Evolutionary conservation across 2,329 filamentous ascomycete species (phyloP), one percentile per base, ranked within the genome.

Genomic region (Aspergillus sp.): DNA sequence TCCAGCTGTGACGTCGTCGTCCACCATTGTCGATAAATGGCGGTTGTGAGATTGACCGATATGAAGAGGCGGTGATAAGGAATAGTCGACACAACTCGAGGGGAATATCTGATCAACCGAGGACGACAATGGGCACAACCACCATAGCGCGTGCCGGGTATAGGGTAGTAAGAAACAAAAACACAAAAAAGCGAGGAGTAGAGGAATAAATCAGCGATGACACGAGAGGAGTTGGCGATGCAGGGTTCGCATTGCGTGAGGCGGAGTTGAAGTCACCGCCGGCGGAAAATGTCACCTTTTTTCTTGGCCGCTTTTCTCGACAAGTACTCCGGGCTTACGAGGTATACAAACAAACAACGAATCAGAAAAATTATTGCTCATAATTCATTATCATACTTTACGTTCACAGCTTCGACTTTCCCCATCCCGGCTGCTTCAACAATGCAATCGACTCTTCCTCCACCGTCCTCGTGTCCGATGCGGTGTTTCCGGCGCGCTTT

Each of bases 391-490:
- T 22, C 30, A 25, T 43, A 30, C 9, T 2, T 43, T 43, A n/a
- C 7, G 6, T 17, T 27, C 30, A 64, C 47, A 58, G 27, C 49
- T 62, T 65, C 25, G 62, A 48, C 51, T 63, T 63, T 23, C 76
- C 76, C 78, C 79, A 82, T 45, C 71, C 74, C 22, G 68, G 63
- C 53, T 71, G 58, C 25, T 59, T 67, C 56, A 83, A 54, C 66
- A 74, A 67, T 23, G 55, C 67, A 61, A 72, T 75, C n/a, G 77
- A 72, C 55, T 79, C 76, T n/a, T 70, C 65, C 47, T 72, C 66
- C n/a, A 67, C 64, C 17, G 62, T 58, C 25, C 53, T 58, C 43
- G 65, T 48, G 45, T 75, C 73, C 25, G 73, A 73, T 10, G 69
- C 71, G 7, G 68, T 73, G 55, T 73, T 72, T 3, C 79, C 79